These are phyloP conservation scores for Macrolepiota dolichaula DNA, from an alignment of 768 basidiomycete genomes.

Conservation along the genomic window DNA sequence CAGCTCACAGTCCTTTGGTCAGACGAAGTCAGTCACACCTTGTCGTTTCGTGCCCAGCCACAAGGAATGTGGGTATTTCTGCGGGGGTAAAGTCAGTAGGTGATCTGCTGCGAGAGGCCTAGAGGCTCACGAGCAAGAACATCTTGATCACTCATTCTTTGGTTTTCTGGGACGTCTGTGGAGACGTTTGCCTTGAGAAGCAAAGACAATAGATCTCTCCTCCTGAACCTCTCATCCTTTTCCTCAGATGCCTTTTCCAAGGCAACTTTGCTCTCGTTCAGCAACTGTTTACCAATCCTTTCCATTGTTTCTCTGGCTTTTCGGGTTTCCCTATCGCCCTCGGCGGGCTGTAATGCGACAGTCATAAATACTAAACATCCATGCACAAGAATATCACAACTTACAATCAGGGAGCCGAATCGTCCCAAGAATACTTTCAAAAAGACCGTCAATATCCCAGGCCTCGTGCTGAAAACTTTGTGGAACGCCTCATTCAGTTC, in stretches of 20 bases:
- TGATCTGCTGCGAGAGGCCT: not conserved
- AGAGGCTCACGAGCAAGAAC: slow-evolving; percentile 47
- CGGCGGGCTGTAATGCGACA: slow-evolving; percentile 23
- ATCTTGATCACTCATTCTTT: slow-evolving; percentile 59
- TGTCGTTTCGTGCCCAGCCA: slow-evolving; percentile 60
- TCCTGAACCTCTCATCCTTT: slow-evolving; percentile 25
- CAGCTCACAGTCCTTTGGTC: not conserved
- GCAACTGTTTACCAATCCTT: slow-evolving; percentile 46
- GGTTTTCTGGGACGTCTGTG: slow-evolving; percentile 50
- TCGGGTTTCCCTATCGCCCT: slow-evolving; percentile 24
- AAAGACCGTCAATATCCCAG: slow-evolving; percentile 28
- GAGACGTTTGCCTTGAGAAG: slow-evolving; percentile 65
- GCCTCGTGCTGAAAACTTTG: slow-evolving; percentile 43
- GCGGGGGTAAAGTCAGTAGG: not conserved
- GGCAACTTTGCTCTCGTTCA: slow-evolving; percentile 46
- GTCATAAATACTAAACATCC: no score
- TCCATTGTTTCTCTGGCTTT: slow-evolving; percentile 38
- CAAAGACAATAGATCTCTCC: slow-evolving; percentile 57
- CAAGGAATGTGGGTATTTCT: slow-evolving; percentile 63
- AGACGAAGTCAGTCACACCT: slow-evolving; percentile 24
- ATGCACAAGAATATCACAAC: not conserved
- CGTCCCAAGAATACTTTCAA: slow-evolving; percentile 34
- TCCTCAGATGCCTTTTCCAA: slow-evolving; percentile 24
- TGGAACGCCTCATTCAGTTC: slow-evolving; percentile 54
- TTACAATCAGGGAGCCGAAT: not conserved